Evolutionary conservation across 176 grass and related monocot genomes (phyloP), one percentile per base, ranked within the genome.

Genomic region (Coix lacrymajobi): DNA sequence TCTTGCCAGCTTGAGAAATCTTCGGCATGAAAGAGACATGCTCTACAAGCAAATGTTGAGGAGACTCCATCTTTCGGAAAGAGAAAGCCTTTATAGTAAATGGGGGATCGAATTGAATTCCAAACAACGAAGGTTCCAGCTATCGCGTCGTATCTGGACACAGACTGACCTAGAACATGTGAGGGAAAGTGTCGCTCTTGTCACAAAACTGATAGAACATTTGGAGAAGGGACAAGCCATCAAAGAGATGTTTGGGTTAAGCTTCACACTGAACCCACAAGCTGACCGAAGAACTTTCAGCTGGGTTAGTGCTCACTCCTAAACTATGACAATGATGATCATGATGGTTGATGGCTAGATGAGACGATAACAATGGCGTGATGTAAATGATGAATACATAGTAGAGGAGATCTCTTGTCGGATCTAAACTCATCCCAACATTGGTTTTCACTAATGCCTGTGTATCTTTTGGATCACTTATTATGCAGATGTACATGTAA

Each of bases 211-310:
- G 22, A 79, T 95, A 15, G 87, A 92, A 15, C 73, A 93, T 46
- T 34, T 81, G n/a, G 90, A 90, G 60, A 81, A 77, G 11, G 91
- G 91, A 13, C 85, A 90, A 64, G 79, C 83, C 41, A 85, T 91
- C 62, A 93, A 88, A 75, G 92, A 98, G 85, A 98, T 98, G 96
- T 90, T 95, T 64, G 96, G 91, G 63, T 78, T 98, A 39, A 92
- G 83, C 85, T 93, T 98, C 56, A 79, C 86, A 22, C 48, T 93
- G 26, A 87, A 94, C 31, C 89, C 68, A 58, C 71, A 46, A n/a
- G 38, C 26, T 58, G 91, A 82, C 44, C 70, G 79, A 29, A 89
- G 73, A 87, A 84, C 88, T 72, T 95, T 90, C 87, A 89, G 82
- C 69, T 95, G 90, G 81, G 76, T 16, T 31, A 77, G 86, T 28